phyloP scores from a whole-genome alignment of 371 early-diverging fungal genomes.

The Syncephalastrum monosporum region DNA sequence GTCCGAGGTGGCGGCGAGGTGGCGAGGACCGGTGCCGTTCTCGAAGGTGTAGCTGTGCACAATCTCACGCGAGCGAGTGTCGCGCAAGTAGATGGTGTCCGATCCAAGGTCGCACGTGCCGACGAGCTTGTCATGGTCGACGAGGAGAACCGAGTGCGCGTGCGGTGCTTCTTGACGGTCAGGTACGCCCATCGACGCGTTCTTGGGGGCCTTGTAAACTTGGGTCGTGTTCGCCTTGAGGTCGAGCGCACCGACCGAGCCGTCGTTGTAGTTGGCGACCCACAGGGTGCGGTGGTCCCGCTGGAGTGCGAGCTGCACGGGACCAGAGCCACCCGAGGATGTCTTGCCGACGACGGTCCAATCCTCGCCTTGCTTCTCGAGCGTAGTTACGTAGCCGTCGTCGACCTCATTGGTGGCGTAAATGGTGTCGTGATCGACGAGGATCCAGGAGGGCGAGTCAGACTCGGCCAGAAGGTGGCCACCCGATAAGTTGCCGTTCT shows the following conservation, averaged over 20 bases:
- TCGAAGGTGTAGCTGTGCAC: constrained; percentile 28
- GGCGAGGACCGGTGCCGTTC: constrained; percentile 46
- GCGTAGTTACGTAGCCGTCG: constrained; percentile 26
- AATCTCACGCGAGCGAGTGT: constrained; percentile 9
- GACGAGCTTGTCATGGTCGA: constrained; percentile 9
- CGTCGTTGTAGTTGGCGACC: constrained; percentile 44
- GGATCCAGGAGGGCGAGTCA: constrained; percentile 33
- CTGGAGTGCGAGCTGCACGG: constrained; percentile 32
- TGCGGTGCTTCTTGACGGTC: constrained; percentile 46
- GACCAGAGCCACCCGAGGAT: constrained; percentile 31
- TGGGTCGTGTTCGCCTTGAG: constrained; percentile 10
- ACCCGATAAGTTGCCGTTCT: constrained; percentile 24
- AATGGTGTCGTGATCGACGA: constrained; percentile 20
- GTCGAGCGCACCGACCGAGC: constrained; percentile 25
- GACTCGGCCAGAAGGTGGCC: constrained; percentile 26
- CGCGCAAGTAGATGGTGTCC: constrained; percentile 27
- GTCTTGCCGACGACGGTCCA: constrained; percentile 19
- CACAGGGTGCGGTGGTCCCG: constrained; percentile 18
- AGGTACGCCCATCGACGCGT: constrained; percentile 18
- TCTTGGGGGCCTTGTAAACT: constrained; percentile 13
- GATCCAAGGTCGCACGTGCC: constrained; percentile 24
- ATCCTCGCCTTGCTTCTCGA: too few species aligned
- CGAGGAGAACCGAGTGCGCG: constrained; percentile 38
- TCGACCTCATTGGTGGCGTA: constrained; percentile 34
- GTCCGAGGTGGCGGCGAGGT: constrained; percentile 33